phyloP scores from a whole-genome alignment of 768 basidiomycete species.

The Termitomyces sp. region DNA sequence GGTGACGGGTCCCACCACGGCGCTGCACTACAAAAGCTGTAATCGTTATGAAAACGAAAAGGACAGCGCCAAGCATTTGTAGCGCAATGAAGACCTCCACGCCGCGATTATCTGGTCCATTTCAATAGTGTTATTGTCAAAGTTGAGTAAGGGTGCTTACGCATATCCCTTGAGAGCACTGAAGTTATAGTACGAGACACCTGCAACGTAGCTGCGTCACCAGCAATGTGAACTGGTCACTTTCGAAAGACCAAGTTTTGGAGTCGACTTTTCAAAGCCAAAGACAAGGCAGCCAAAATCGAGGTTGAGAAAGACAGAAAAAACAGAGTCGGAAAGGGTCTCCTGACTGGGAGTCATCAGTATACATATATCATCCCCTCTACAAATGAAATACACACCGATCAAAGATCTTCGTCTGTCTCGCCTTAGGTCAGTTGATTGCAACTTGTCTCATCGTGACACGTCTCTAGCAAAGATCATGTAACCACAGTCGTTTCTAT shows the following conservation, averaged over 20 bases:
- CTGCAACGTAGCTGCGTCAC: background rate
- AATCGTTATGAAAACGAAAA: constrained; percentile 19
- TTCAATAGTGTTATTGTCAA: background rate
- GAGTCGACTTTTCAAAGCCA: constrained; percentile 7
- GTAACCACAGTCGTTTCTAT: too few species aligned
- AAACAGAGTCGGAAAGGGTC: background rate
- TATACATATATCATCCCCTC: background rate
- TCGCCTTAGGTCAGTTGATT: background rate
- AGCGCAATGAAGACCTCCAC: constrained; percentile 24
- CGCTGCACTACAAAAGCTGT: constrained; percentile 21
- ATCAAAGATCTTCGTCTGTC: too few species aligned
- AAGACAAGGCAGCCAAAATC: background rate
- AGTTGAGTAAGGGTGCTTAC: constrained; percentile 1
- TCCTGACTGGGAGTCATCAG: background rate
- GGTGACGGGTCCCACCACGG: constrained; percentile 20
- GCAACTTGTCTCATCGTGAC: background rate
- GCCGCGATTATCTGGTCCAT: background rate
- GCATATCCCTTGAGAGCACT: constrained; percentile 1
- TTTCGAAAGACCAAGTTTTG: background rate
- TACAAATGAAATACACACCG: background rate
- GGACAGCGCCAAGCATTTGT: constrained; percentile 20
- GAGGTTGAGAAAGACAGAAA: background rate
- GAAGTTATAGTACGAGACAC: background rate
- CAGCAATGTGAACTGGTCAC: background rate
- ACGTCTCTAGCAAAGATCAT: background rate